Base-by-base conservation (phyloP, 306 rosid genomes). In the Cucumis cinereus region DNA sequence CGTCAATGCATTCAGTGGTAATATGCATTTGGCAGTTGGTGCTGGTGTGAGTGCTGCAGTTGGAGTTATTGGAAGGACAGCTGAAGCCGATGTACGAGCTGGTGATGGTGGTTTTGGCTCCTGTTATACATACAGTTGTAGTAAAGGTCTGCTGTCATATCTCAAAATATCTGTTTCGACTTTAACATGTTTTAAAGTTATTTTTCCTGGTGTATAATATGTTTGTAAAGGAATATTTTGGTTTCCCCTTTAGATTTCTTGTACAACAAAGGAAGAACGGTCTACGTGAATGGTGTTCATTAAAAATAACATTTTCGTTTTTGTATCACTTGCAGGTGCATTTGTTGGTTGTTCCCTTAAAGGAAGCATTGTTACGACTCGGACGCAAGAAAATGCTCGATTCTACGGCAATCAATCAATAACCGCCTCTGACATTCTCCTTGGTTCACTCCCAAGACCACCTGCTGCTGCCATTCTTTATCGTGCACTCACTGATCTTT, bases 41-140 rank as follows among this genome's bases (percentile, higher is more conserved):
- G 99, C 98, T 47, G 99, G 98, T 68, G 36, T 90, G 83, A 94
- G 99, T 81, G 99, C 99, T 53, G 99, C 99, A 50, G 89, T 85
- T 83, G 99, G 99, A 40, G 35, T 75, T 54, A 80, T 90, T 76
- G 99, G 99, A 76, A 90, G 99, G 81, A 87, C 96, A 14, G 90
- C 54, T 80, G 98, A 92, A 83, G 99, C 99, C 73, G 99, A 90
- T 85, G 38, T 94, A 78, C 89, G 98, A 76, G 98, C 97, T n/a
- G 99, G 99, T 59, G 96, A 94, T 67, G 98, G 99, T 19, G 99
- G 99, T 80, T 86, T 79, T 74, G 86, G 96, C 79, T 88, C 97
- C 82, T 94, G 99, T 77, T 94, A 94, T 79, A 88, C 96, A 6
- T 94, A 94, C 83, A 94, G 98, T 89, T 89, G 93, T 82, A 88